A percentile compares a stretch with the other conserved stretches of the same genome.
Conservation (phyloP, 169 alveolate genomes). For the Plasmodium vivax region DNA sequence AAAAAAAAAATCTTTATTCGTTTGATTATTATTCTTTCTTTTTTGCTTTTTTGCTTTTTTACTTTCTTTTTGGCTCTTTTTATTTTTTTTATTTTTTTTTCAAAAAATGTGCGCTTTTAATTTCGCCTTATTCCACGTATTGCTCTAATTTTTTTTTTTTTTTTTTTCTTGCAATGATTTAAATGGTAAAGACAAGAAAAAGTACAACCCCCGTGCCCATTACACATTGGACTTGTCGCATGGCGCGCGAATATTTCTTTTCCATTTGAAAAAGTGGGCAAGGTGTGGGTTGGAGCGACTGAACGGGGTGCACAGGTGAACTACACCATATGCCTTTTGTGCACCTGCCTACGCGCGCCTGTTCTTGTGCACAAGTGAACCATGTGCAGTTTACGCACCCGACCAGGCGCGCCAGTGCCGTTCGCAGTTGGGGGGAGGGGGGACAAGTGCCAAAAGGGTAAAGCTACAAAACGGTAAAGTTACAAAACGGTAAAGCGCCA, state of each 20-base stretch:
- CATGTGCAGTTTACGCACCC: background rate
- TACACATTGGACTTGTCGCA: background rate
- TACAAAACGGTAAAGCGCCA: background rate
- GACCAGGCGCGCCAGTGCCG: background rate
- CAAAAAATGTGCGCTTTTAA: background rate
- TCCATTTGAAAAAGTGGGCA: background rate
- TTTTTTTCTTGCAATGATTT: slow-evolving; percentile 2
- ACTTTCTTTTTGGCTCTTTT: background rate
- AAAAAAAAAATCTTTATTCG: background rate
- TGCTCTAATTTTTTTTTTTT: slow-evolving; percentile 1
- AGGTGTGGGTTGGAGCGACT: background rate
- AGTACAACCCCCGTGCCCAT: background rate
- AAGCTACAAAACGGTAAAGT: no score
- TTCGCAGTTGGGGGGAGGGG: background rate
- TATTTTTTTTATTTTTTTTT: background rate
- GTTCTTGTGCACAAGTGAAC: background rate
- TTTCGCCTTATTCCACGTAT: background rate
- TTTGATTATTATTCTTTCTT: background rate
- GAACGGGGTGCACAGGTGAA: background rate
- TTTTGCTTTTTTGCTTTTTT: background rate
- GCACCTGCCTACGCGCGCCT: background rate
- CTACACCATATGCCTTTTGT: background rate
- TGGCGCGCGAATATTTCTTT: background rate
- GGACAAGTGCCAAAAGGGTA: background rate
- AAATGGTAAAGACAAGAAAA: slow-evolving; percentile 36